phyloP scores from a whole-genome alignment of 768 basidiomycete genomes.

The Mycena latifolia region DNA sequence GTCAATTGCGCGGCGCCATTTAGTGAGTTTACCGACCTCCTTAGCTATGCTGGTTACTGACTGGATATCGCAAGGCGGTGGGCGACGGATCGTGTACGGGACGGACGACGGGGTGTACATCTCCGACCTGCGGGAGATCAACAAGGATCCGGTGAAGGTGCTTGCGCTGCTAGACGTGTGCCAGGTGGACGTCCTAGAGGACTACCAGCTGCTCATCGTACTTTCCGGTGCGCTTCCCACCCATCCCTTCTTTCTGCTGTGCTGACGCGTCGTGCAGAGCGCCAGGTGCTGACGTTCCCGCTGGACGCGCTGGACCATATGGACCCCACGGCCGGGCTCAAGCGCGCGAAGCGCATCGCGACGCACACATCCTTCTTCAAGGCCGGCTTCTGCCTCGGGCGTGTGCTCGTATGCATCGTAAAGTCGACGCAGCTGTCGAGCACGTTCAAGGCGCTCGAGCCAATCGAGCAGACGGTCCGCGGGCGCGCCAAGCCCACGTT shows the following conservation, averaged over 20 bases:
- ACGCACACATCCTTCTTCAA: conserved; percentile 99
- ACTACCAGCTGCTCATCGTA: conserved; percentile 96
- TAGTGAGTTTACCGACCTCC: conserved; percentile 67
- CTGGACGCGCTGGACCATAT: conserved; percentile 91
- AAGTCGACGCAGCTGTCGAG: conserved; percentile 96
- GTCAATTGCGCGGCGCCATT: conserved; percentile 93
- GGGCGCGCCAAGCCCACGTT: conserved; percentile 92
- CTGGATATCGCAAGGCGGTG: conserved; percentile 71
- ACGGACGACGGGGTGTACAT: conserved; percentile 98
- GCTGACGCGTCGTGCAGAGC: conserved; percentile 64
- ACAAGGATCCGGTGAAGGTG: conserved; percentile 90
- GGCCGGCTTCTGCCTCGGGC: conserved; percentile 91
- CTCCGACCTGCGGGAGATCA: conserved; percentile 83
- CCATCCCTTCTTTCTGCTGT: conserved; percentile 10
- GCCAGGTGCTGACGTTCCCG: conserved; percentile 96
- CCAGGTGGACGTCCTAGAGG: conserved; percentile 96
- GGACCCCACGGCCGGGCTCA: conserved; percentile 92
- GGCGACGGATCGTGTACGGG: conserved; percentile 92
- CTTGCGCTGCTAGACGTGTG: conserved; percentile 89
- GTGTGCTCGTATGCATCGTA: conserved; percentile 95
- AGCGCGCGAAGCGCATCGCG: conserved; percentile 94
- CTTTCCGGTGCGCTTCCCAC: conserved; percentile 79
- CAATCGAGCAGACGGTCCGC: conserved; percentile 89
- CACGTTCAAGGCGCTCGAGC: conserved; percentile 97
- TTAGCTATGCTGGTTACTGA: conserved; percentile 19